Base-by-base conservation (phyloP, 371 early-diverging fungal genomes). In the Fennellomyces sp. region DNA sequence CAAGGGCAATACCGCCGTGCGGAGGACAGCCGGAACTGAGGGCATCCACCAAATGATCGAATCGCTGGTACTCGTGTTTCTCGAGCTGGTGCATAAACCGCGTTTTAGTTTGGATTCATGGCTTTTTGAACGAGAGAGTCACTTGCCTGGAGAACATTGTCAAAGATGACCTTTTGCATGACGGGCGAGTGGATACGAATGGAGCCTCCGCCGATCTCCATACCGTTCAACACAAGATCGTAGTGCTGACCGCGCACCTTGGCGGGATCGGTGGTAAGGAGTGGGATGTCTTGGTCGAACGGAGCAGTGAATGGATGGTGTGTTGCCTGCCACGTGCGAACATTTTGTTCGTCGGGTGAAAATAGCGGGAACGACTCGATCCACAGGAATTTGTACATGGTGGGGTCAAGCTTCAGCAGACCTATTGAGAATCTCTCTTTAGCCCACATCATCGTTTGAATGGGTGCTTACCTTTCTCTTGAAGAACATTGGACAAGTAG, bases 261-360 rank as follows among this genome's bases (percentile, higher is more conserved):
- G 45, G 78, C 84, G 0, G 93, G 94, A 6, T 86, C 68, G 4
- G 70, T 79, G 10, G 72, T 70, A 3, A 96, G 66, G 15, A 90
- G 62, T 1, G 81, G 73, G 5, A 90, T 70, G 64, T 93, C 91
- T 25, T 88, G 79, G 4, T 81, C 74, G 12, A 77, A 76, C 0
- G 95, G 95, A 1, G 95, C 92, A 4, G 97, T 96, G 66, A 96
- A 96, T 1, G 97, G 97, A 66, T 96, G 95, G 65, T 96, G 97
- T 0, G 93, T 94, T 2, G 95, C 80, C 36, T 83, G 75, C 61
- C 87, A 83, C 23, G 65, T 73, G 13, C 69, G 71, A 2, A 69
- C 56, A 6, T 73, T 76, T 41, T 77, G 70, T 27, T 79, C 86
- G 27, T 84, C 83, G 0, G 88, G 89, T 4, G 92, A 88, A 54